phyloP scores from a whole-genome alignment of 2,329 filamentous ascomycete genomes.

The Ceratocystis diversiconidia region DNA sequence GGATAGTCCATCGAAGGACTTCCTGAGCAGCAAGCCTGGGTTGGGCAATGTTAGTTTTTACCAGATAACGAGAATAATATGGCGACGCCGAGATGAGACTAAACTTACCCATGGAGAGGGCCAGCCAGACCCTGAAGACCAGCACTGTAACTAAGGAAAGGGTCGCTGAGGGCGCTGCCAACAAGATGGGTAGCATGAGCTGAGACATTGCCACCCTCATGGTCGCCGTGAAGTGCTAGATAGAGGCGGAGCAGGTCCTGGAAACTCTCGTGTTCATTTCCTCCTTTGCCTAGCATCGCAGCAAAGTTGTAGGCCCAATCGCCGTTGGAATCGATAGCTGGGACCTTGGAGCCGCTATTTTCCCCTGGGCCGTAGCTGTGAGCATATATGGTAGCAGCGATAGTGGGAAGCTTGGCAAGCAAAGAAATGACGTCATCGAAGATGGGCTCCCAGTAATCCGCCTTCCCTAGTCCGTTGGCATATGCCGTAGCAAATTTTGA shows the following conservation, averaged over 20 bases:
- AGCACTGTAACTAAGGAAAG: slow-evolving; percentile 90
- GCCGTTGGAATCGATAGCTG: slow-evolving; percentile 64
- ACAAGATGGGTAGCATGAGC: slow-evolving; percentile 92
- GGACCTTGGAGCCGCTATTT: slow-evolving; percentile 57
- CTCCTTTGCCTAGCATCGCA: slow-evolving; percentile 82
- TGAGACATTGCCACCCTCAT: slow-evolving; percentile 95
- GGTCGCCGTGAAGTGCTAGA: slow-evolving; percentile 90
- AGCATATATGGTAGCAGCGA: slow-evolving; percentile 96
- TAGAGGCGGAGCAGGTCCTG: slow-evolving; percentile 90
- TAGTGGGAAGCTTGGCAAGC: slow-evolving; percentile 88
- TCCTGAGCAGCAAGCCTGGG: slow-evolving; percentile 79
- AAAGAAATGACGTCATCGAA: slow-evolving; percentile 92
- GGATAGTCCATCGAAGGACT: slow-evolving; percentile 87
- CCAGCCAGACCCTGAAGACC: slow-evolving; percentile 68
- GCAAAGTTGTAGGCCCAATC: slow-evolving; percentile 99
- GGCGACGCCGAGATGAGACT: background rate
- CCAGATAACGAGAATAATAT: no score
- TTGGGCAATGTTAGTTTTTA: slow-evolving; percentile 3
- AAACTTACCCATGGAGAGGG: slow-evolving; percentile 52
- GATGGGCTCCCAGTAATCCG: slow-evolving; percentile 96
- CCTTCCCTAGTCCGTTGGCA: slow-evolving; percentile 79
- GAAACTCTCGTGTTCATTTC: slow-evolving; percentile 80
- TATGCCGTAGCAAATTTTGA: slow-evolving; percentile 90
- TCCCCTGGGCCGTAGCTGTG: slow-evolving; percentile 51
- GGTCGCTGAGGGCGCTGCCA: slow-evolving; percentile 83